phyloP scores from a whole-genome alignment of 148 eudicot species.

The Drosera capensis region DNA sequence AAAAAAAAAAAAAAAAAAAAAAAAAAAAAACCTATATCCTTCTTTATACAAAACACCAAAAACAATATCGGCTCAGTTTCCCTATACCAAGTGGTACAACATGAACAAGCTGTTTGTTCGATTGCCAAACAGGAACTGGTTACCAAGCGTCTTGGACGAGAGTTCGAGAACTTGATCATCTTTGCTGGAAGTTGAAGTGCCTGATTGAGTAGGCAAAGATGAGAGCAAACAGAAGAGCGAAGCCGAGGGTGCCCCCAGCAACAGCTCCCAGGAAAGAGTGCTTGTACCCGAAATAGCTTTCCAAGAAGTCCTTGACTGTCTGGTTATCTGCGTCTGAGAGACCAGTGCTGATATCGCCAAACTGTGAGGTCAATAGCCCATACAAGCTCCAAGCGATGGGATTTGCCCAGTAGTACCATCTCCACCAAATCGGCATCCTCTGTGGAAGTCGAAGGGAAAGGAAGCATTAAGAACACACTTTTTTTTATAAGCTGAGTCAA shows the following conservation, averaged over 20 bases:
- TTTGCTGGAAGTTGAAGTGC: constrained; percentile 37
- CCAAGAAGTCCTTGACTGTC: constrained; percentile 20
- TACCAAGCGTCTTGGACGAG: too few species aligned
- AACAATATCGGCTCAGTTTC: too few species aligned
- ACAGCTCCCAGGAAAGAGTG: constrained; percentile 24
- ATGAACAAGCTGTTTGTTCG: too few species aligned
- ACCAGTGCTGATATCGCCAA: constrained; percentile 25
- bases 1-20: too few species aligned
- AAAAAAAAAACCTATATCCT: too few species aligned
- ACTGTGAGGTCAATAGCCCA: constrained; percentile 35
- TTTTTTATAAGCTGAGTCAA: neutral
- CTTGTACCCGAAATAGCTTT: constrained; percentile 19
- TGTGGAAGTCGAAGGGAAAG: constrained; percentile 9
- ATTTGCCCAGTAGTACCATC: constrained; percentile 27
- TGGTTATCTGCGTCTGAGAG: constrained; percentile 7
- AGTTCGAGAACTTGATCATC: too few species aligned
- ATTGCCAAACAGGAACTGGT: too few species aligned
- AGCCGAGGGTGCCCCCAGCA: constrained; percentile 17
- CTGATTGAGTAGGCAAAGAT: constrained; percentile 30
- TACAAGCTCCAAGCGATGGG: constrained; percentile 34
- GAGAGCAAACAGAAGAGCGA: constrained; percentile 22
- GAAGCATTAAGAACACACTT: neutral
- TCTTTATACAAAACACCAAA: too few species aligned
- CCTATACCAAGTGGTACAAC: too few species aligned
- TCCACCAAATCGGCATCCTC: constrained; percentile 73